These are phyloP conservation scores for Emericellopsis atlantica DNA, from an alignment of 2,329 filamentous ascomycete genomes.

Conservation along the genomic window DNA sequence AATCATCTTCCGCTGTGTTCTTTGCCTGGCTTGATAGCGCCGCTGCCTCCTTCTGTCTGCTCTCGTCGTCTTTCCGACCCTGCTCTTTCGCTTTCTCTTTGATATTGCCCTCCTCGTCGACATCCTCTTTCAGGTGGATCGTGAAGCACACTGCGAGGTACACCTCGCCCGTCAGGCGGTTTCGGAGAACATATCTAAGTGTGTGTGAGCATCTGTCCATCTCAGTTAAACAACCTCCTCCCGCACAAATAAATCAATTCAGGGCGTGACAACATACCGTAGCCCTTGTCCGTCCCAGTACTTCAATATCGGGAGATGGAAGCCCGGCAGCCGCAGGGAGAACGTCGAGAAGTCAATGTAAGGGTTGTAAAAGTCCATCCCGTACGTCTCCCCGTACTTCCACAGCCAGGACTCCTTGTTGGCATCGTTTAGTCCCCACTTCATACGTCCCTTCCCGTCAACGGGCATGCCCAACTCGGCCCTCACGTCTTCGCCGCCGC, in stretches of 20 bases:
- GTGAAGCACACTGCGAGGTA: constrained; percentile 77
- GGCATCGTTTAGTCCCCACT: constrained; percentile 39
- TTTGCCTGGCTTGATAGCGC: constrained; percentile 15
- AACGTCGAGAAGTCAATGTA: constrained; percentile 78
- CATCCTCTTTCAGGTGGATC: constrained; percentile 56
- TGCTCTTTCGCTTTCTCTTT: constrained; percentile 23
- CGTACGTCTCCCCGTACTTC: constrained; percentile 37
- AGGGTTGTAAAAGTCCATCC: constrained; percentile 71
- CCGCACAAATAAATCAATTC: neutral
- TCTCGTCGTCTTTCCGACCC: constrained; percentile 17
- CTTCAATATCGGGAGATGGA: constrained; percentile 58
- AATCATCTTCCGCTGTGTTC: constrained; percentile 25
- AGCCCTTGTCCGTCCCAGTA: constrained; percentile 73
- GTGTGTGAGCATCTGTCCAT: constrained; percentile 27
- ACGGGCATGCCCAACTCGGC: constrained; percentile 35
- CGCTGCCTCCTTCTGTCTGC: constrained; percentile 24
- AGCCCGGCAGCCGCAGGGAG: constrained; percentile 58
- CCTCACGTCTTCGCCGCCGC: constrained; percentile 40
- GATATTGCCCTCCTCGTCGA: constrained; percentile 44
- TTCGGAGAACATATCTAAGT: constrained; percentile 85
- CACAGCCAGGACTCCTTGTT: constrained; percentile 42
- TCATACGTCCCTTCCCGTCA: constrained; percentile 39
- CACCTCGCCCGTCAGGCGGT: constrained; percentile 58
- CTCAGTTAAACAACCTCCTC: neutral
- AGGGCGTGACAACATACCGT: constrained; percentile 39